Base-by-base conservation (phyloP, 208 protist genomes). In the Trypanosoma congolense region DNA sequence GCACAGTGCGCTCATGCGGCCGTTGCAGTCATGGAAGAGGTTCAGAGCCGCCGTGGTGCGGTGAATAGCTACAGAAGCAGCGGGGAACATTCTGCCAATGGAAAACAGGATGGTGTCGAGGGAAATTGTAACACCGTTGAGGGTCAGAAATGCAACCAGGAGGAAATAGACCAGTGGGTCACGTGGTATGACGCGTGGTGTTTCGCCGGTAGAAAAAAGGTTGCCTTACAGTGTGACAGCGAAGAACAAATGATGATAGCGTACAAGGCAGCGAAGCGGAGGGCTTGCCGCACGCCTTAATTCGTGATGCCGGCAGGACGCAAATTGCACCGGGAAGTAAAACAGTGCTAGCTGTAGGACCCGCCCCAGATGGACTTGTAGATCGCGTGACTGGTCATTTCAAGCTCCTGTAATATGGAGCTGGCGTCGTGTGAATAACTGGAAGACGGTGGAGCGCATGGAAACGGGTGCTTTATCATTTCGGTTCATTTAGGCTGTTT, bases 1-100 rank as follows among this genome's bases (percentile, higher is more conserved):
- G 96, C 97, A 19, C 97, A 98, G 78, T 97, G 88, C 63, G 87
- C 93, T 14, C 97, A 98, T 68, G 97, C 93, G 1, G 88, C 92
- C 18, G 73, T 98, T 10, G 95, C 81, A 14, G 77, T 87, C 1
- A 78, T 96, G 18, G 77, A 96, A 44, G 66, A 80, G 18, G 47
- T 90, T 4, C 22, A 75, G 2, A 59, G 25, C 19, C 53, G 29
- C 28, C 83, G 22, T 42, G 66, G 10, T 51, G 46, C 42, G 64
- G 12, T 12, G 33, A 16, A 38, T 38, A 12, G 33, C 12, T 26
- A 58, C 65, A 67, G 21, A 72, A 47, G 71, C 35, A 24, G 47
- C 35, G 22, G 30, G 22, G 18, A 56, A 5, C 22, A 22, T 44
- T 19, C 29, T n/a, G 21, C 18, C 30, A 22, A n/a, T 36, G 30